Evolutionary conservation across 2,329 filamentous ascomycete genomes (phyloP).

Genomic region (Lecanosticta acicola): DNA sequence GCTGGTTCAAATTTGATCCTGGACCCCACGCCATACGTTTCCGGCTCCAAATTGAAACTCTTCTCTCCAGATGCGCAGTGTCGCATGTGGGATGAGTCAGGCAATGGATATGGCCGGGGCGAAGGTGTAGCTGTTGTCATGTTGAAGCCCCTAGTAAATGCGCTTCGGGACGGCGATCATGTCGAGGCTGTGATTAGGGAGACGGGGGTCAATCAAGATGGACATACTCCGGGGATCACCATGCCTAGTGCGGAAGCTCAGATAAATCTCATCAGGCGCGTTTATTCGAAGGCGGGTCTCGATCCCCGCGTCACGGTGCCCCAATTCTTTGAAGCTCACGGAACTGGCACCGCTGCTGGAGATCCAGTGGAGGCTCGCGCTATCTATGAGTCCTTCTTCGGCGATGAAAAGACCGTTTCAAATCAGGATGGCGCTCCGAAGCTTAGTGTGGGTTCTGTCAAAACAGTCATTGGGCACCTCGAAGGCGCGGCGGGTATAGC

Average conservation of each 20-base stretch:
- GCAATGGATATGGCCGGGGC: conserved; percentile 48
- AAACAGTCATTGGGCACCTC: conserved; percentile 18
- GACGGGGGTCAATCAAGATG: conserved; percentile 37
- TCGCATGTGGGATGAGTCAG: conserved; percentile 31
- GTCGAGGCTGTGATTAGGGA: conserved; percentile 35
- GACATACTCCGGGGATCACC: conserved; percentile 34
- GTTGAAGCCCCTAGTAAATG: conserved; percentile 10
- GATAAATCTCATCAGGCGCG: conserved; percentile 43
- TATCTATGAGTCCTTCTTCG: conserved; percentile 6
- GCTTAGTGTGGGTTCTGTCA: conserved; percentile 19
- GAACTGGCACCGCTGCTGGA: conserved; percentile 7
- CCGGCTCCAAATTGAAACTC: conserved; percentile 16
- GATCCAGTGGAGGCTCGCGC: conserved; percentile 22
- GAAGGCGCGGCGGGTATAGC: conserved; percentile 16
- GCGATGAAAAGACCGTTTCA: background rate
- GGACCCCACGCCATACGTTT: conserved; percentile 17
- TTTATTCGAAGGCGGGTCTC: conserved; percentile 41
- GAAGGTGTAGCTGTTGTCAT: conserved; percentile 47
- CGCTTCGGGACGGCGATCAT: conserved; percentile 11
- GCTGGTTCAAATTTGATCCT: conserved; percentile 26
- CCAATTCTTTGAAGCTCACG: conserved; percentile 14
- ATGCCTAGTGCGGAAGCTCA: conserved; percentile 36
- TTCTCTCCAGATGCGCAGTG: conserved; percentile 28
- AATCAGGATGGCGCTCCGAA: background rate
- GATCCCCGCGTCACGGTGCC: conserved; percentile 34